phyloP scores from a whole-genome alignment of 1,284 basidiomycete species.

The Marasmius oreades region DNA sequence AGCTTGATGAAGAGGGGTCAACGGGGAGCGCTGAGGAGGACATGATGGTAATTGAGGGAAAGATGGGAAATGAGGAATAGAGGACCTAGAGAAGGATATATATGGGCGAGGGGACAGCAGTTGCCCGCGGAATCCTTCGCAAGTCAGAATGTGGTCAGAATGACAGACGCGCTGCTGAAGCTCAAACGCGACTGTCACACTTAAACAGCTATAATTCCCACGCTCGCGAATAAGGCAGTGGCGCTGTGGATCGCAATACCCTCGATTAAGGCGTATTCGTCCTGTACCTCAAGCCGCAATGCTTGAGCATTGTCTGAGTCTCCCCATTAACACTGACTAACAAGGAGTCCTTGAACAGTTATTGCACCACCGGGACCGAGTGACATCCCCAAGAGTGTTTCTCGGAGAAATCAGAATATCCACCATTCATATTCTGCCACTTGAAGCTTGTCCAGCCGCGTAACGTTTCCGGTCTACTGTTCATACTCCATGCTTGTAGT shows the following conservation, averaged over 20 bases:
- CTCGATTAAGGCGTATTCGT: neutral
- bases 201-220: neutral
- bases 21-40: neutral
- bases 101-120: neutral
- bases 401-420: neutral
- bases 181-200: neutral
- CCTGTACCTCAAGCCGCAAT: neutral
- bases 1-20: no score
- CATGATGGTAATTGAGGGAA: conserved; percentile 5
- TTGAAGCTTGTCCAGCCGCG: neutral
- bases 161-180: neutral
- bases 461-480: neutral
- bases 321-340: neutral
- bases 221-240: neutral
- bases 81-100: neutral
- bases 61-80: neutral
- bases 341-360: neutral
- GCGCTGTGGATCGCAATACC: neutral
- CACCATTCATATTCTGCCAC: neutral
- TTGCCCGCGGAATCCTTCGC: neutral
- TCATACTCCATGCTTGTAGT: no score
- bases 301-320: neutral
- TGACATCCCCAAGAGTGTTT: neutral
- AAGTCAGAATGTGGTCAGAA: neutral
- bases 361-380: neutral